Conservation (phyloP, 345 rosid genomes). For the Mangifera indica region DNA sequence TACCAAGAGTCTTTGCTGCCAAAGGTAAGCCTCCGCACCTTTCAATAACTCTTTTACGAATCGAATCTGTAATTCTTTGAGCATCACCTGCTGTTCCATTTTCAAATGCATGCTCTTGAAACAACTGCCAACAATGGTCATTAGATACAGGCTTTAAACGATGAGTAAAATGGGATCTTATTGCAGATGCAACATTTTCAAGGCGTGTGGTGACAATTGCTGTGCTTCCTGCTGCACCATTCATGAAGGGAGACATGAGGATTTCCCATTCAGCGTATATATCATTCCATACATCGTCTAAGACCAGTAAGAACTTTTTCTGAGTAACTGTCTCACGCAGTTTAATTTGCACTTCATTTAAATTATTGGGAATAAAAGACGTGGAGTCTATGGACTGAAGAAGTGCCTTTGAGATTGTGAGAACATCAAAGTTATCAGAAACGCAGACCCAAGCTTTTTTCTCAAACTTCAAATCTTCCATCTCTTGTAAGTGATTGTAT, state of each 20-base stretch:
- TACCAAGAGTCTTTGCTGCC: no score
- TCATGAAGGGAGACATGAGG: no score
- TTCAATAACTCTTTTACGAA: no score
- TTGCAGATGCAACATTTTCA: no score
- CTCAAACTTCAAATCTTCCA: background rate
- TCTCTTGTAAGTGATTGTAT: background rate
- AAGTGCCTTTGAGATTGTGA: background rate
- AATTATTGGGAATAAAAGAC: background rate
- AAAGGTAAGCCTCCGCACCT: no score
- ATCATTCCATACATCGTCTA: no score
- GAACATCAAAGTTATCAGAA: background rate
- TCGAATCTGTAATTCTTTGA: no score
- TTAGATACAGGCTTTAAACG: background rate
- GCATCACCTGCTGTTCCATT: background rate
- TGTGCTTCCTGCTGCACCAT: no score
- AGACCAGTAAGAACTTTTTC: background rate
- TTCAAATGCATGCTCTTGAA: no score
- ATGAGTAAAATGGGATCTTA: background rate
- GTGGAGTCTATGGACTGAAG: background rate
- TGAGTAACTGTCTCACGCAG: background rate
- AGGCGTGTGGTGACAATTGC: background rate
- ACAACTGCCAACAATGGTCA: no score
- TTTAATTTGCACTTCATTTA: background rate
- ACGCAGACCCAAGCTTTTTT: constrained; percentile 1
- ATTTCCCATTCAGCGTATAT: no score